These are phyloP conservation scores for Coniosporium apollinis DNA, from an alignment of 495 filamentous ascomycete species.

Conservation along the genomic window DNA sequence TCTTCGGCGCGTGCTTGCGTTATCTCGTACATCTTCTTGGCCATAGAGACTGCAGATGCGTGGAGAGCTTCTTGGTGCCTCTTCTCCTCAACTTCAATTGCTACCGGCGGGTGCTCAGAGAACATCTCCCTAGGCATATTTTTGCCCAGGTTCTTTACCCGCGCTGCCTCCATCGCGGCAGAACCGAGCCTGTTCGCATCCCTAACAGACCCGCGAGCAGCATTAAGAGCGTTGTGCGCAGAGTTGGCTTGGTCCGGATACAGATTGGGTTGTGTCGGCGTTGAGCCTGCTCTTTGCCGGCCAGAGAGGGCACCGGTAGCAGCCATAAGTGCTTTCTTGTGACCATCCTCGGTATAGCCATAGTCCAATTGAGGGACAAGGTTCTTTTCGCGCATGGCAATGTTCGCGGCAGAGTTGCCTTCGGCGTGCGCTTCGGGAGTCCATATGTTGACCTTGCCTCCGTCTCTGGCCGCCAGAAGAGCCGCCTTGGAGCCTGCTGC, in stretches of 20 bases:
- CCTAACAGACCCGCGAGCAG: constrained; percentile 34
- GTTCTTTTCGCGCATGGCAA: constrained; percentile 33
- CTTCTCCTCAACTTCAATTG: constrained; percentile 55
- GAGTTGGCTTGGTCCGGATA: constrained; percentile 45
- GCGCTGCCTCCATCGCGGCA: constrained; percentile 36
- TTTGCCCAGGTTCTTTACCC: constrained; percentile 35
- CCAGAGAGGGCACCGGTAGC: constrained; percentile 55
- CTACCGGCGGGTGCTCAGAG: constrained; percentile 56
- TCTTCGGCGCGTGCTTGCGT: constrained; percentile 41
- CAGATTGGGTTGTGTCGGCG: constrained; percentile 27
- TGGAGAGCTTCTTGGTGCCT: constrained; percentile 51
- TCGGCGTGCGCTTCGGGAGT: constrained; percentile 28
- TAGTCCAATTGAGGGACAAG: constrained; percentile 26
- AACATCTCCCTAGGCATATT: constrained; percentile 48
- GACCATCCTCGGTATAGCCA: constrained; percentile 30
- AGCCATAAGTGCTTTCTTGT: constrained; percentile 46
- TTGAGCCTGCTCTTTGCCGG: constrained; percentile 50
- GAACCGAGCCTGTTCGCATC: constrained; percentile 14
- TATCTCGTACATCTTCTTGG: constrained; percentile 61
- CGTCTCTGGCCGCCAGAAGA: constrained; percentile 46
- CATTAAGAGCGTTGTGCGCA: constrained; percentile 45
- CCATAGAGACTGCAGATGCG: constrained; percentile 75
- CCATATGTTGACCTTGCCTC: constrained; percentile 34
- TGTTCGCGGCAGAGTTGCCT: constrained; percentile 42
- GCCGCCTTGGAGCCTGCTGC: constrained; percentile 57